Base-by-base conservation (phyloP, 208 protist species). In the Crithidia brevicula region DNA sequence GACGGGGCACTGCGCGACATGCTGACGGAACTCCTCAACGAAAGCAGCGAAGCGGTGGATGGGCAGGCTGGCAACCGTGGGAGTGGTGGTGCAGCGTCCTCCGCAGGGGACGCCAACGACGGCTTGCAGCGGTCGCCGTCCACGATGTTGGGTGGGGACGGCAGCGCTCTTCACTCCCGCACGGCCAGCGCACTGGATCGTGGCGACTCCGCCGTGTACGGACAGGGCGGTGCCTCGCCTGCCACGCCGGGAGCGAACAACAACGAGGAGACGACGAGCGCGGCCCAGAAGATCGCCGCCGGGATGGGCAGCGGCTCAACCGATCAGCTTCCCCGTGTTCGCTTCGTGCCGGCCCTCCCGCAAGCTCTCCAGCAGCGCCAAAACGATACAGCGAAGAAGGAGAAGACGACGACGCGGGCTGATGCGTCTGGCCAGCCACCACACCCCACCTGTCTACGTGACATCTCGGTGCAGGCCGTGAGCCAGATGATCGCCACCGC, bases 381-480 rank as follows among this genome's bases (percentile, higher is more conserved):
- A 11, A n/a, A 23, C 46, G 42, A 6, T 8, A 58, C 38, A 15
- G 60, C 34, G 30, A 54, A 25, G 16, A 34, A 47, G 20, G 50
- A 31, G 5, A 59, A 53, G 58, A 15, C 50, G 40, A 45, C 27
- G 45, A 20, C 23, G 31, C n/a, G n/a, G n/a, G n/a, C n/a, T n/a
- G n/a, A n/a, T n/a, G n/a, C n/a, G n/a, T n/a, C n/a, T n/a, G n/a
- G n/a, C n/a, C n/a, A n/a, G n/a, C 25, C 40, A 25, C n/a, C 54
- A 27, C 56, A 25, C 53, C 63, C 23, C 38, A 40, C 36, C 47
- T 66, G 23, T 74, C 75, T 96, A 56, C 81, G 84, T 15, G 79
- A 88, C 57, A 61, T 91, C n/a, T 96, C 91, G 5, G 73, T 94
- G 49, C 71, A 74, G 31, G 75, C 79, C 2, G 85, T 96, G 1